Evolutionary conservation across 129 eudicot genomes (phyloP).

Genomic region (Artemisia tridentata): DNA sequence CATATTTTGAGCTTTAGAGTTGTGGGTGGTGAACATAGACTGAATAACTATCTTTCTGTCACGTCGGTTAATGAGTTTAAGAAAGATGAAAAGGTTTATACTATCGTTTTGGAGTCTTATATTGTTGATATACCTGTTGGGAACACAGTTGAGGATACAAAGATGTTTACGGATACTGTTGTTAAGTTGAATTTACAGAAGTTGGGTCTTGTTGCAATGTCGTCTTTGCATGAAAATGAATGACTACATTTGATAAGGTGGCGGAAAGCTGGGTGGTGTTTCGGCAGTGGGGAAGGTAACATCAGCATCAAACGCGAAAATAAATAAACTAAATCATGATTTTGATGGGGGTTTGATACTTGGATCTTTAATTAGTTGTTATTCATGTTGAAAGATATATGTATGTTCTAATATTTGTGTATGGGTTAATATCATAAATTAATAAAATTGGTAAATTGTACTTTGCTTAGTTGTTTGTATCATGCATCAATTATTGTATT

Average conservation of each 20-base stretch:
- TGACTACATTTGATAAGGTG: constrained; percentile 13
- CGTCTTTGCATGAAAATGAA: constrained; percentile 42
- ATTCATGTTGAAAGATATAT: constrained; percentile 15
- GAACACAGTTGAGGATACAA: constrained; percentile 72
- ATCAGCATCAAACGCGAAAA: background rate
- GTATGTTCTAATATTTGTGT: constrained; percentile 2
- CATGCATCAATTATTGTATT: background rate
- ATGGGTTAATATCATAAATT: background rate
- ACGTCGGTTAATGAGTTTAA: constrained; percentile 75
- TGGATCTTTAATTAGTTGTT: constrained; percentile 7
- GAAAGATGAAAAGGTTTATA: constrained; percentile 42
- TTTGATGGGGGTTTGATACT: background rate
- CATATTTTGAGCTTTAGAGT: constrained; percentile 71
- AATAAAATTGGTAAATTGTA: background rate
- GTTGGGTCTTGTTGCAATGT: constrained; percentile 62
- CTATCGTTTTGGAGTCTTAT: constrained; percentile 69
- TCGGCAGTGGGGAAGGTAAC: constrained; percentile 9
- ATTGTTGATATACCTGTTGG: constrained; percentile 83
- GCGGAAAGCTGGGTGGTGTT: background rate
- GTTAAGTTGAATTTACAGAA: constrained; percentile 76
- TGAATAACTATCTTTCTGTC: constrained; percentile 66
- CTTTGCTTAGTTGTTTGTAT: background rate
- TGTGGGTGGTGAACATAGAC: constrained; percentile 77
- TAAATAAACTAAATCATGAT: constrained; percentile 7
- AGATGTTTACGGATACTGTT: constrained; percentile 85